Base-by-base conservation (phyloP, 169 alveolate genomes). In the Theileria equi region DNA sequence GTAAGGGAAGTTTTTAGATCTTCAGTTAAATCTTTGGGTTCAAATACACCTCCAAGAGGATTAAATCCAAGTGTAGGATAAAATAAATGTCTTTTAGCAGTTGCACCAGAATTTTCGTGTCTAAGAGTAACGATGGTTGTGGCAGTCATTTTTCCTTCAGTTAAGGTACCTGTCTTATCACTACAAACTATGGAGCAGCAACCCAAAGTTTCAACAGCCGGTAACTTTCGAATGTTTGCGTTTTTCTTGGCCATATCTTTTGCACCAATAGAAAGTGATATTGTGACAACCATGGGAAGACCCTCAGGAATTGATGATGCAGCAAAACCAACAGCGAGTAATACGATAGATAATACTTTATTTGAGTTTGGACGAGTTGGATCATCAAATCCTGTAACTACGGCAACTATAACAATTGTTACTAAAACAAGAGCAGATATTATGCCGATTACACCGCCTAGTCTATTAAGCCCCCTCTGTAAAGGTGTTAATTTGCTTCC, bases 121-220 rank as follows among this genome's bases (percentile, higher is more conserved):
- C 92, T 88, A 50, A 94, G 74, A 40, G 95, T 88, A 7, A 89
- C 89, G 35, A 80, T 60, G 44, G 73, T 82, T 25, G 84, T 90
- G 35, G 96, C 95, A 34, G 95, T 93, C 98, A 96, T 95, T 57
- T 89, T 87, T 44, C 98, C 97, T 76, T 94, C 95, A 2, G 99
- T 97, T 53, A 97, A 78, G 16, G 99, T 96, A 21, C 99, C 99
- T 16, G 99, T 97, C 89, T 97, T 97, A 90, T 97, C 99, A 52
- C 96, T 89, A 84, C 99, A 97, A 57, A 97, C 93, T 55, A 93
- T 95, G 32, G 97, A 92, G 23, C 98, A 96, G 49, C 98, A 96
- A 26, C 99, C 99, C 92, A 97, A 90, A 0, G 98, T 95, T 88
- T 95, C 99, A 49, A 96, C 98, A 13, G 99, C 97, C 8, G 98